phyloP scores from a whole-genome alignment of 1,284 basidiomycete genomes.

The Apiotrichum montevideense region DNA sequence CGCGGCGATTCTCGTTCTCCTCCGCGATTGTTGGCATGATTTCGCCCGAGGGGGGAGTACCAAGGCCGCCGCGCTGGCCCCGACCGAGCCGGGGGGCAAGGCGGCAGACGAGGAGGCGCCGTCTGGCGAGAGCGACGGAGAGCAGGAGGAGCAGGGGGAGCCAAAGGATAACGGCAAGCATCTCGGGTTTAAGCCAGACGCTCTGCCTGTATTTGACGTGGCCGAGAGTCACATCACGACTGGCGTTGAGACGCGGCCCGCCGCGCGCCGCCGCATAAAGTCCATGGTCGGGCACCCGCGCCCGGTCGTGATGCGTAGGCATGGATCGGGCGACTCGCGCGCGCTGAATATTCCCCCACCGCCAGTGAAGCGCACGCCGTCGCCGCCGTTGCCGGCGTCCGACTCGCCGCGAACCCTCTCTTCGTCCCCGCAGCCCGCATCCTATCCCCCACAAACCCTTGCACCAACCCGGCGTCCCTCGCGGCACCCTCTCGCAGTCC shows the following conservation, averaged over 20 bases:
- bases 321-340: background rate
- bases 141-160: no score
- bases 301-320: background rate
- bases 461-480: background rate
- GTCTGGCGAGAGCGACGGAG: background rate
- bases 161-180: no score
- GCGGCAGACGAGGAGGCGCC: background rate
- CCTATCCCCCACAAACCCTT: conserved; percentile 24
- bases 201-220: no score
- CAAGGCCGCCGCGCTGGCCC: background rate
- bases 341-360: no score
- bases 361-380: background rate
- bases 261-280: no score
- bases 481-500: conserved; percentile 12
- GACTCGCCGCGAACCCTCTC: background rate
- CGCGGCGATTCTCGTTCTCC: conserved; percentile 66
- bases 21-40: conserved; percentile 64
- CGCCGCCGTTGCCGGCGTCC: background rate
- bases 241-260: no score
- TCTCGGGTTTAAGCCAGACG: no score
- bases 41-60: background rate
- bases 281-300: no score
- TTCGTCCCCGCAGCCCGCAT: conserved; percentile 7
- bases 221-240: no score
- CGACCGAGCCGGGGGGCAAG: background rate